Evolutionary conservation across 352 stramenopile genomes (phyloP), one percentile per base, ranked within the genome.

Genomic region (Globisporangium paddicum): DNA sequence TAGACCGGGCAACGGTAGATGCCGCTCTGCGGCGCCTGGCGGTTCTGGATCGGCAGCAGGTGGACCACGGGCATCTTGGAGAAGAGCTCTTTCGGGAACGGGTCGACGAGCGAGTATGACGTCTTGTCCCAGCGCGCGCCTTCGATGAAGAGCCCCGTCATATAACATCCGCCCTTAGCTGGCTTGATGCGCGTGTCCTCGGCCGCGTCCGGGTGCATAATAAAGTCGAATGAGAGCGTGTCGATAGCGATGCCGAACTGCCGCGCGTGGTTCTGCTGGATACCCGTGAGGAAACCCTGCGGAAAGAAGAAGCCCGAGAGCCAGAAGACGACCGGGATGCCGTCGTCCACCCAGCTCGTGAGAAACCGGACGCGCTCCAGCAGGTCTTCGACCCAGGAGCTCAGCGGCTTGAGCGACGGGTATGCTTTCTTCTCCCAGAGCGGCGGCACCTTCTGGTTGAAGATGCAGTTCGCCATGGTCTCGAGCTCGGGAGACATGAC

Each of bases 1-100:
- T 98, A 98, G 30, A 98, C 86, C 0, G 95, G 95, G 44, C 91
- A 98, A 21, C 90, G 88, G 52, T 98, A 98, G 47, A 98, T 84
- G 38, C 87, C 86, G 47, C 79, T 77, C 23, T 82, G 78, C 1
- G 88, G 82, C 0, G 76, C 73, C 59, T 86, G 71, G 26, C 93
- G 82, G 57, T 98, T 73, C 48, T 90, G 73, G 34, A 80, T 76
- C 8, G 89, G 89, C 44, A 93, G 83, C 41, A 97, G 72, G 67
- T 95, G 90, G 34, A 97, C 74, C 28, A 95, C 86, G 1, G 94
- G 92, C 75, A 98, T 91, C 37, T 88, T 82, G 26, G 89, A 94
- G 64, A 97, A 98, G 7, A 98, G 73, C 58, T 98, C 87, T 47
- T 97, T 97, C 1, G 92, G 93, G 28, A 92, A 62, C 7, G 88